Evolutionary conservation across 768 basidiomycete species (phyloP).

Genomic region (Mycena leptocephala): DNA sequence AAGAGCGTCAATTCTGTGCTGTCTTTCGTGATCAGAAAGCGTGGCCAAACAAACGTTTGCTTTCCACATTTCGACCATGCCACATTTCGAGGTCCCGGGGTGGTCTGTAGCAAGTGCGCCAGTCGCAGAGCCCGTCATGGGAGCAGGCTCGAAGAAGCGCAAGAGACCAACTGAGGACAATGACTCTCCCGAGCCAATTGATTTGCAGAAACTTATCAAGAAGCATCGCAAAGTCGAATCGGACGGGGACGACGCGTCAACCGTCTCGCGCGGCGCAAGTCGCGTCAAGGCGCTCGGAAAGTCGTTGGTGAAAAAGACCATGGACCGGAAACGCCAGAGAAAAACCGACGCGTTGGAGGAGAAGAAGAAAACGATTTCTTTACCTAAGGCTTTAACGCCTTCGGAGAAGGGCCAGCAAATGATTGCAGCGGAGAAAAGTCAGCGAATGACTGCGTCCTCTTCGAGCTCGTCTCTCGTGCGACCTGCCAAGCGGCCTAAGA

Average conservation of each 20-base stretch:
- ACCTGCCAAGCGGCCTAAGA: slow-evolving; percentile 30
- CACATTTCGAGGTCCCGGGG: slow-evolving; percentile 79
- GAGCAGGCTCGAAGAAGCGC: slow-evolving; percentile 66
- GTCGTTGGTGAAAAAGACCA: slow-evolving; percentile 33
- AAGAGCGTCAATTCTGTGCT: too few species aligned
- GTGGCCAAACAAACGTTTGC: slow-evolving; percentile 7
- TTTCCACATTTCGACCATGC: slow-evolving; percentile 46
- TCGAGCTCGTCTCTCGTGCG: slow-evolving; percentile 22
- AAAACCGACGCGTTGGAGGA: slow-evolving; percentile 39
- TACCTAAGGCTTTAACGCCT: slow-evolving; percentile 38
- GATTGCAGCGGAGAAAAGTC: slow-evolving; percentile 28
- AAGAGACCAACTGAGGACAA: slow-evolving; percentile 61
- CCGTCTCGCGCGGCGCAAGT: slow-evolving; percentile 17
- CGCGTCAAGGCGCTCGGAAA: slow-evolving; percentile 32
- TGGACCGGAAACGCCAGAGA: slow-evolving; percentile 38
- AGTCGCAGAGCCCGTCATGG: slow-evolving; percentile 48
- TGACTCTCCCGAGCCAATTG: slow-evolving; percentile 42
- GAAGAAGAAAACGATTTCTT: slow-evolving; percentile 41
- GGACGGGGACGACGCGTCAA: slow-evolving; percentile 31
- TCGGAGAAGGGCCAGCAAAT: slow-evolving; percentile 31
- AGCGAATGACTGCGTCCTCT: slow-evolving; percentile 10
- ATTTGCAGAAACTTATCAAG: slow-evolving; percentile 75
- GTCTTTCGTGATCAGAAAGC: neutral
- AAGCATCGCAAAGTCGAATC: slow-evolving; percentile 50
- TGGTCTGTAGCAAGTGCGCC: slow-evolving; percentile 71